Conservation (phyloP, 306 rosid species). For the Trifolium dubium region DNA sequence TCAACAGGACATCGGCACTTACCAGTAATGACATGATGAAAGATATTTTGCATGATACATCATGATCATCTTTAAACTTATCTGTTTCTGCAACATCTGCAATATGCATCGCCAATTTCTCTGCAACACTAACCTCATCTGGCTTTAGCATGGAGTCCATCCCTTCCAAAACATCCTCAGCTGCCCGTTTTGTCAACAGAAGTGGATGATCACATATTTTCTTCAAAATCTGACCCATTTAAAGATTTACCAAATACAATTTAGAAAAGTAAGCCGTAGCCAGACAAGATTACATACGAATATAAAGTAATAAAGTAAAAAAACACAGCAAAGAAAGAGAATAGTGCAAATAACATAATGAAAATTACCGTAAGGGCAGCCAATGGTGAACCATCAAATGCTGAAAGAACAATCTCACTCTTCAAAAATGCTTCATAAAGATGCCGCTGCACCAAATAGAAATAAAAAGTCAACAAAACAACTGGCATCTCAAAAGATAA, state of each 20-base stretch:
- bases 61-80: slow-evolving; percentile 61
- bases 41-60: slow-evolving; percentile 80
- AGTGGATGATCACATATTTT: slow-evolving; percentile 96
- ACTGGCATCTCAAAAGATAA: slow-evolving; percentile 16
- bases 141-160: slow-evolving; percentile 74
- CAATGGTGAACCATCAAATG: slow-evolving; percentile 90
- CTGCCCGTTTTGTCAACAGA: slow-evolving; percentile 88
- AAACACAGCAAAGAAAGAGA: slow-evolving; percentile 15
- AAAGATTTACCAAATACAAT: slow-evolving; percentile 32
- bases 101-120: slow-evolving; percentile 74
- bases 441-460: slow-evolving; percentile 59
- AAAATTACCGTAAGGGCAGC: slow-evolving; percentile 84
- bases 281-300: neutral
- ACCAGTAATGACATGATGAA: slow-evolving; percentile 88
- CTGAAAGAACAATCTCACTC: slow-evolving; percentile 89
- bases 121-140: slow-evolving; percentile 70
- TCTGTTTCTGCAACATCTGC: slow-evolving; percentile 78
- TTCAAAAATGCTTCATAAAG: slow-evolving; percentile 82
- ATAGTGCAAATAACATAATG: slow-evolving; percentile 22
- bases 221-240: slow-evolving; percentile 70
- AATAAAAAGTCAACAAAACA: slow-evolving; percentile 5
- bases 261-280: neutral
- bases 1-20: slow-evolving; percentile 31
- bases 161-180: slow-evolving; percentile 91
- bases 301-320: neutral